A percentile compares a stretch with the other conserved stretches of the same genome.
Evolutionary conservation across 305 asterid species (phyloP).

Genomic region (Plantago rigida): DNA sequence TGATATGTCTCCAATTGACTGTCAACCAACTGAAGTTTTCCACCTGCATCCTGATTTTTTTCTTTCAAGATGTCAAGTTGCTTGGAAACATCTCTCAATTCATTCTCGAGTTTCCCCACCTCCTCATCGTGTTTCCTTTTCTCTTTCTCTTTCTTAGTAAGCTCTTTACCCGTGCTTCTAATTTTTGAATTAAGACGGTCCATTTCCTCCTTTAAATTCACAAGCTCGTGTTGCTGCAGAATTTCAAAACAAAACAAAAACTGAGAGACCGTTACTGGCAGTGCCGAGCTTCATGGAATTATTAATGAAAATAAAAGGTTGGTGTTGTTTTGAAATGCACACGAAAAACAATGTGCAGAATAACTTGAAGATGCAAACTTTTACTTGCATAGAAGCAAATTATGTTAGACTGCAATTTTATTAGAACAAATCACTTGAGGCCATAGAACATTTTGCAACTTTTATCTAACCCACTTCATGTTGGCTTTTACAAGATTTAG

Average conservation of each 20-base stretch:
- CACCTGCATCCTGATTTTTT: constrained; percentile 77
- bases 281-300: constrained; percentile 1
- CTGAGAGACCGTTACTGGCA: not conserved
- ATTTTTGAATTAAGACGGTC: constrained; percentile 68
- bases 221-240: constrained; percentile 84
- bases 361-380: constrained; percentile 8
- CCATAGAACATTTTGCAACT: too few species aligned
- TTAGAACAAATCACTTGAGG: not conserved
- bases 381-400: not conserved
- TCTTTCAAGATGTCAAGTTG: constrained; percentile 77
- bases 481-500: constrained; percentile 1
- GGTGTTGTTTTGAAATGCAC: constrained; percentile 7
- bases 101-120: constrained; percentile 71
- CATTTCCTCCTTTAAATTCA: constrained; percentile 78
- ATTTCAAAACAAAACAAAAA: constrained; percentile 17
- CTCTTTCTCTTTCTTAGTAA: constrained; percentile 72
- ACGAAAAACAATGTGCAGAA: constrained; percentile 18
- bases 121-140: constrained; percentile 60
- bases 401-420: not conserved
- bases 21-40: constrained; percentile 88
- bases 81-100: constrained; percentile 62
- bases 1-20: constrained; percentile 91
- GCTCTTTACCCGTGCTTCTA: constrained; percentile 68
- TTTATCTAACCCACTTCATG: not conserved
- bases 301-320: not conserved